phyloP scores from a whole-genome alignment of 73 alveolate species.

The Effrenium voratum region DNA sequence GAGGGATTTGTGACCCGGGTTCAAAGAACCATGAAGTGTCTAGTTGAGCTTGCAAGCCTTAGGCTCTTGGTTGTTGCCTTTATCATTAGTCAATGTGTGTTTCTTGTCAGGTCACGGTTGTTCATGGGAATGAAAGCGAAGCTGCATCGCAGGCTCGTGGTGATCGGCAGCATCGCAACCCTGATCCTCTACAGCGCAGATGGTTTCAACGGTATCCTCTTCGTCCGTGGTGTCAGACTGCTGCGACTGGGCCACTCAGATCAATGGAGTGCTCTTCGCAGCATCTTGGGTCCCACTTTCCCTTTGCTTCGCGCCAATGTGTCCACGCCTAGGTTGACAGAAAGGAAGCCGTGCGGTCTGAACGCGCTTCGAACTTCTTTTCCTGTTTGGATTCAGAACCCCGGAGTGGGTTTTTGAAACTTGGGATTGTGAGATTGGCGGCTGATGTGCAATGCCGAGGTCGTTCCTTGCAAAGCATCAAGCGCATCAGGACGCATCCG shows the following conservation, averaged over 20 bases:
- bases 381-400: no score
- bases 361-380: no score
- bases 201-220: slow-evolving; percentile 29
- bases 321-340: not conserved
- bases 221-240: slow-evolving; percentile 66
- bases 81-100: no score
- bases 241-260: slow-evolving; percentile 50
- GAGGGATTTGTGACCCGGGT: no score
- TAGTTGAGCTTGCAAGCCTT: no score
- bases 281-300: not conserved
- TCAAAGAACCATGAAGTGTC: no score
- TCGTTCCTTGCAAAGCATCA: not conserved
- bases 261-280: not conserved
- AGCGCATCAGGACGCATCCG: not conserved
- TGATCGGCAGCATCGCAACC: slow-evolving; percentile 24
- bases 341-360: not conserved
- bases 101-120: no score
- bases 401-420: no score
- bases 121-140: no score
- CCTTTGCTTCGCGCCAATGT: no score
- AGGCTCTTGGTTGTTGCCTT: no score
- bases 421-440: not conserved
- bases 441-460: not conserved
- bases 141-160: not conserved
- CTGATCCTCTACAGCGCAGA: slow-evolving; percentile 26